Evolutionary conservation across 495 filamentous ascomycete genomes (phyloP).

Genomic region (Margaritispora aquatica): DNA sequence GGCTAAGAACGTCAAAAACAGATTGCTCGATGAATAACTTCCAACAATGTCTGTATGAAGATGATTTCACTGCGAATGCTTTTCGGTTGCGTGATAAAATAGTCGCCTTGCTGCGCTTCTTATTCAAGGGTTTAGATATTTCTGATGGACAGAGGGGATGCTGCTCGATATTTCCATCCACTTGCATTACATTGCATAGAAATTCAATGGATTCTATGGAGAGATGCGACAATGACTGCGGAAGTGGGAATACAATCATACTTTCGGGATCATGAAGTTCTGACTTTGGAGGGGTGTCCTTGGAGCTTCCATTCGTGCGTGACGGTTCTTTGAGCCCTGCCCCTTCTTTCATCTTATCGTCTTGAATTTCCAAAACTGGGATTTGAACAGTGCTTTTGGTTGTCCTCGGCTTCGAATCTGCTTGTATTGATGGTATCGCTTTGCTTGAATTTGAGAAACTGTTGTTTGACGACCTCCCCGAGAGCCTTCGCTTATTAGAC

Average conservation of each 20-base stretch:
- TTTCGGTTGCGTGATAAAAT: neutral
- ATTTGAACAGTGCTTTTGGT: neutral
- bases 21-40: constrained; percentile 64
- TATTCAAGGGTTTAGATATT: constrained; percentile 26
- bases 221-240: constrained; percentile 23
- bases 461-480: neutral
- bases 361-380: neutral
- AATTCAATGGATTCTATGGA: constrained; percentile 43
- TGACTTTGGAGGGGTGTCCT: neutral
- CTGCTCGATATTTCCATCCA: constrained; percentile 41
- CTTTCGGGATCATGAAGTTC: neutral
- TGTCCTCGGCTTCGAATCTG: neutral
- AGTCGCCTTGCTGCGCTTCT: neutral
- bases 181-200: constrained; percentile 45
- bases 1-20: constrained; percentile 66
- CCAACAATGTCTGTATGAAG: constrained; percentile 33
- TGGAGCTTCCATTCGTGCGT: neutral
- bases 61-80: neutral
- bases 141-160: constrained; percentile 37
- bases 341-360: neutral
- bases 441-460: neutral
- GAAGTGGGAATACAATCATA: neutral
- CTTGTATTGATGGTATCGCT: neutral
- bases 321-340: too few relatives aligned
- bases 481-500: neutral